These are phyloP conservation scores for Zalaria obscura DNA, from an alignment of 2,329 filamentous ascomycete genomes.

Conservation along the genomic window DNA sequence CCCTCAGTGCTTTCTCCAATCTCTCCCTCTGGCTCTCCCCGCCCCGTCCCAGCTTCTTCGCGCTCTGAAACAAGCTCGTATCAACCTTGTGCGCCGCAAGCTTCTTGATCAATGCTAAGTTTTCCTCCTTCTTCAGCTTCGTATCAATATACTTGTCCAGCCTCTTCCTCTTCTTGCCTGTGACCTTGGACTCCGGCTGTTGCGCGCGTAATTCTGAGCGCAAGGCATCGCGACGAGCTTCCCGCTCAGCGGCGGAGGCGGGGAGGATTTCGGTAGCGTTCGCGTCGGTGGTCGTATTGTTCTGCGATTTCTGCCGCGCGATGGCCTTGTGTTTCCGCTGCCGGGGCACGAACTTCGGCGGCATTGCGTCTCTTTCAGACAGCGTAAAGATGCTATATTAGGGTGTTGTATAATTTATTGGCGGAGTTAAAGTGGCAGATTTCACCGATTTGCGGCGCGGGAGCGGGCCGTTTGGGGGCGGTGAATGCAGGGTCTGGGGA, in stretches of 20 bases:
- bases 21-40: constrained; percentile 58
- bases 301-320: constrained; percentile 37
- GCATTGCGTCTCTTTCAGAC: too few relatives aligned
- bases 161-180: constrained; percentile 51
- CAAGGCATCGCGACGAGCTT: constrained; percentile 36
- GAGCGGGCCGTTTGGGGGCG: neutral
- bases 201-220: constrained; percentile 39
- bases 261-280: constrained; percentile 38
- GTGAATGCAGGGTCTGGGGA: neutral
- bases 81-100: constrained; percentile 68
- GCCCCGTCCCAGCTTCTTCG: constrained; percentile 58
- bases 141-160: constrained; percentile 66
- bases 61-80: constrained; percentile 66
- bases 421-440: too few relatives aligned
- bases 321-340: constrained; percentile 49
- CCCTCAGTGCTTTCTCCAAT: constrained; percentile 47
- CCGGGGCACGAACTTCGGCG: constrained; percentile 38
- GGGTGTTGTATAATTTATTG: too few relatives aligned
- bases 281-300: constrained; percentile 29
- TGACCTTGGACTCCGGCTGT: constrained; percentile 41
- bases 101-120: constrained; percentile 67
- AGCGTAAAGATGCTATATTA: too few relatives aligned
- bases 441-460: too few relatives aligned
- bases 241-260: constrained; percentile 36
- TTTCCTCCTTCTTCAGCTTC: constrained; percentile 91